Conservation (phyloP, 805 yeast species). For the Myxozyma mucilagina region DNA sequence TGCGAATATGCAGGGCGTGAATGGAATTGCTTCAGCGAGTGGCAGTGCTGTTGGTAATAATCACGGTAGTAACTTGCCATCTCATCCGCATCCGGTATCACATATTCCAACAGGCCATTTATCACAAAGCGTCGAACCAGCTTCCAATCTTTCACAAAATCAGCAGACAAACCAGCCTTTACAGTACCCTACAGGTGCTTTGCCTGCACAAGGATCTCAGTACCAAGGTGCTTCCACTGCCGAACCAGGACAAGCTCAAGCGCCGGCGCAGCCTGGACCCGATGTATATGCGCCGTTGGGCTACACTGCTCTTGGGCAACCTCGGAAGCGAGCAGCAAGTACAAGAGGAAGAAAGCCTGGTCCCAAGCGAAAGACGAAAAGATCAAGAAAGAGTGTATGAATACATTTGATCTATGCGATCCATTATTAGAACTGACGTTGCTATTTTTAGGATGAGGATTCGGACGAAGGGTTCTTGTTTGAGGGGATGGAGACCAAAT, state of each 20-base stretch:
- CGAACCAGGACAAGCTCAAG: neutral
- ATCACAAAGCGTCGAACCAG: neutral
- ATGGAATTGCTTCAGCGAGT: neutral
- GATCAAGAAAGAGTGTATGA: constrained; percentile 10
- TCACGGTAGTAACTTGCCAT: neutral
- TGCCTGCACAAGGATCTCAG: neutral
- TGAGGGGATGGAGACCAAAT: constrained; percentile 33
- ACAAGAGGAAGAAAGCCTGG: constrained; percentile 6
- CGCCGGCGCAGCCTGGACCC: neutral
- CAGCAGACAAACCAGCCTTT: neutral
- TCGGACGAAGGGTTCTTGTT: constrained; percentile 28
- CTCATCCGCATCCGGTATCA: neutral
- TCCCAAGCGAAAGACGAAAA: neutral
- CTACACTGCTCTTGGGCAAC: neutral
- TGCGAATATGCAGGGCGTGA: neutral
- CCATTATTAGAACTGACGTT: neutral
- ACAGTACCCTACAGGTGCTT: neutral
- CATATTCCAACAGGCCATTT: neutral
- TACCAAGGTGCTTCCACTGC: neutral
- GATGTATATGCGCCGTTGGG: neutral
- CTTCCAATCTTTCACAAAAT: neutral
- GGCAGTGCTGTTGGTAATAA: neutral
- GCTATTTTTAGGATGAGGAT: constrained; percentile 3
- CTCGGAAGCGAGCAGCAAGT: neutral
- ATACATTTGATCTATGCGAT: neutral